Evolutionary conservation across 2,329 filamentous ascomycete species (phyloP), one percentile per base, ranked within the genome.

Genomic region (Colletotrichum abscissum): DNA sequence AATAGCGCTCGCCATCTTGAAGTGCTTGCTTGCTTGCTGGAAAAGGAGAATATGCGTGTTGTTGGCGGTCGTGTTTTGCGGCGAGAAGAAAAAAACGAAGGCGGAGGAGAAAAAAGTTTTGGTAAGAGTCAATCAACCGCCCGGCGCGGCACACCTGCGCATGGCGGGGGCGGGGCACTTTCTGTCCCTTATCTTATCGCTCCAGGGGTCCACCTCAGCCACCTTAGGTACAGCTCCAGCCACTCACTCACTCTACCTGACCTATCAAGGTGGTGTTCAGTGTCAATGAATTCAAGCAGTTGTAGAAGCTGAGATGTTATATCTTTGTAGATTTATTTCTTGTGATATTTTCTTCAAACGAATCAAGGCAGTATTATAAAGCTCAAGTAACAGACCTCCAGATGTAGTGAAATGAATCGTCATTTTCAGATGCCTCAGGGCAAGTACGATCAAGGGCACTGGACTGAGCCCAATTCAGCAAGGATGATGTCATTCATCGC

Each of bases 81-180:
- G 46, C 28, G 11, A 35, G 26, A n/a, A 33, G 30, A 19, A 54
- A 54, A 52, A 24, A 54, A 28, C 28, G 42, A n/a, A 54, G 28
- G 22, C 19, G 33, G 26, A 26, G n/a, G 42, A 49, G 28, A 49
- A 63, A 63, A 63, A 63, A 63, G 49, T 54, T 54, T 54, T n/a
- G 22, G 52, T 26, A 26, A 55, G 52, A 55, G 52, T 55, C 52
- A 55, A 55, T 54, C 49, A n/a, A 24, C 26, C 11, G 52, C 52
- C 22, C 11, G 52, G 38, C 38, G 7, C n/a, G 33, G 33, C 33
- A 26, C 52, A 26, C 52, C 24, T 1, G 24, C 46, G 8, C 28
- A 63, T 63, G 46, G 62, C 30, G 62, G 62, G 62, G 62, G 62
- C 62, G 62, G 62, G 42, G 62, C 62, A 63, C 22, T 63, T n/a